phyloP scores from a whole-genome alignment of 305 asterid genomes.

The Vinca major region DNA sequence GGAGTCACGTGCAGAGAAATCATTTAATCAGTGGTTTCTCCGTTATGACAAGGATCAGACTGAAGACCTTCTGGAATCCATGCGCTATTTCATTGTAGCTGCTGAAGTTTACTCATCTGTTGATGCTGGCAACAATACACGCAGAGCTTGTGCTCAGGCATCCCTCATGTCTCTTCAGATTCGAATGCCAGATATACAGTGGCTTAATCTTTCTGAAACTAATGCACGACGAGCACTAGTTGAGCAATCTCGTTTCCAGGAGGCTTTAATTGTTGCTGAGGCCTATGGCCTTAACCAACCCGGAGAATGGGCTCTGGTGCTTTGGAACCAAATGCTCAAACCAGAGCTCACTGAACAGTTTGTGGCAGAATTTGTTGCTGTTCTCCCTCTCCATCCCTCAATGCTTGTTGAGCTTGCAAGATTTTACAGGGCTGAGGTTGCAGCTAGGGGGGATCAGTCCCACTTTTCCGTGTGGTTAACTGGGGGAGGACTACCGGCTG shows the following conservation, averaged over 20 bases:
- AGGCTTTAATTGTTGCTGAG: conserved; percentile 93
- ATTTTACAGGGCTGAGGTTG: conserved; percentile 83
- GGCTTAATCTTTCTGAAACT: conserved; percentile 85
- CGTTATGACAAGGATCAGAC: conserved; percentile 74
- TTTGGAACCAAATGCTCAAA: conserved; percentile 96
- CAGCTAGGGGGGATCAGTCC: conserved; percentile 86
- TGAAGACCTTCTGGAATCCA: conserved; percentile 79
- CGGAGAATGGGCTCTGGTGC: conserved; percentile 92
- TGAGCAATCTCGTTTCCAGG: conserved; percentile 86
- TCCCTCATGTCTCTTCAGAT: conserved; percentile 91
- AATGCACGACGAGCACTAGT: conserved; percentile 81
- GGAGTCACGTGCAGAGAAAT: conserved; percentile 67
- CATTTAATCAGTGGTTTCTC: conserved; percentile 59
- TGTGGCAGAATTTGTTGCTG: conserved; percentile 88
- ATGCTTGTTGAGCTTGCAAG: conserved; percentile 88
- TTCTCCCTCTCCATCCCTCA: conserved; percentile 81
- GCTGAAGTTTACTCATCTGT: conserved; percentile 91
- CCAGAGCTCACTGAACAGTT: conserved; percentile 88
- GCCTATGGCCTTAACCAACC: conserved; percentile 95
- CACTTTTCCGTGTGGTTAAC: conserved; percentile 94
- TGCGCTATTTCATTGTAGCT: conserved; percentile 81
- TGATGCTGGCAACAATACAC: conserved; percentile 90
- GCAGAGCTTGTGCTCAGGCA: conserved; percentile 83
- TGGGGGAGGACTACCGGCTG: conserved; percentile 87
- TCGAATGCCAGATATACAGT: conserved; percentile 87